Evolutionary conservation across 257 asterid genomes (phyloP).

Genomic region (Nicotiana otophora): DNA sequence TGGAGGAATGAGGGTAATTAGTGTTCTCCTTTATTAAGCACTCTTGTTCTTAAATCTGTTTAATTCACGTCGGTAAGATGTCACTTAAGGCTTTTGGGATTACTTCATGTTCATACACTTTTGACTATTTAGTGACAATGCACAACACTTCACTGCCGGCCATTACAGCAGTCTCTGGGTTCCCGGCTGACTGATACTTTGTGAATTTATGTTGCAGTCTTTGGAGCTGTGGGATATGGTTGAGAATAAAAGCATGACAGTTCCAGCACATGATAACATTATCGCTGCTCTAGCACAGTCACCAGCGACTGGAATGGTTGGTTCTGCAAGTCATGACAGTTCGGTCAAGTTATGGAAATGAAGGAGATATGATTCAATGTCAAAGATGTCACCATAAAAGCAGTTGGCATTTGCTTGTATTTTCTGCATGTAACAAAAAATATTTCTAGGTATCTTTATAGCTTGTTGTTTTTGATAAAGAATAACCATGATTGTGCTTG

Average conservation of each 20-base stretch:
- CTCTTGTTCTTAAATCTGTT: not conserved
- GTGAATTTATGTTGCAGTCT: constrained; percentile 38
- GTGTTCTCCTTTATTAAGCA: not conserved
- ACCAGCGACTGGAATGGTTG: constrained; percentile 78
- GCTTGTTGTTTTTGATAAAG: not conserved
- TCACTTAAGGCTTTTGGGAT: not conserved
- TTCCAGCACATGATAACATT: constrained; percentile 73
- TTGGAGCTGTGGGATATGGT: constrained; percentile 93
- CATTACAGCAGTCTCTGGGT: not conserved
- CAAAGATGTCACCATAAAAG: not conserved
- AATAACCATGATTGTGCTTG: not conserved
- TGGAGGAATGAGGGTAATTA: constrained; percentile 22
- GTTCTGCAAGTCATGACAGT: constrained; percentile 94
- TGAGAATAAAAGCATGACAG: constrained; percentile 83
- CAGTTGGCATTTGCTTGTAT: not conserved
- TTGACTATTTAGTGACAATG: not conserved
- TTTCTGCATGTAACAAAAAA: not conserved
- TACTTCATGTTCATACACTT: not conserved
- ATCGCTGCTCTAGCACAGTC: constrained; percentile 85
- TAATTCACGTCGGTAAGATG: not conserved
- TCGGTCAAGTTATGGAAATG: constrained; percentile 91
- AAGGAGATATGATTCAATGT: not conserved
- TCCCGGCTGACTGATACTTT: not conserved
- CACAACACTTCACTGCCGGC: not conserved
- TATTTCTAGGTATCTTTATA: not conserved